Percentiles rank a stretch among this genome's conserved stretches.
Evolutionary conservation across 208 protist species (phyloP).

Genomic region (Willaertia magna): DNA sequence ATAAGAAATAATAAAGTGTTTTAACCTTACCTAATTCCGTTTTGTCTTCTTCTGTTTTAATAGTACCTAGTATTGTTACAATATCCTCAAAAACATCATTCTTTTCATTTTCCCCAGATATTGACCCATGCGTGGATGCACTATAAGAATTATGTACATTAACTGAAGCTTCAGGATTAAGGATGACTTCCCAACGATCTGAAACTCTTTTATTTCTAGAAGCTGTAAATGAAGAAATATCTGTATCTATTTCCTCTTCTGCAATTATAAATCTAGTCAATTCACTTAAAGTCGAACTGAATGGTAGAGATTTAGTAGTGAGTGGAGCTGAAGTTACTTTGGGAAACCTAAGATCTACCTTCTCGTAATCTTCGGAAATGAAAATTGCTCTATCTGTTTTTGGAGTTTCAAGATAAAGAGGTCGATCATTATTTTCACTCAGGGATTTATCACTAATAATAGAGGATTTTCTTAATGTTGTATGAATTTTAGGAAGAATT

Average conservation of each 20-base stretch:
- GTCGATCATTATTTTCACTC: too few relatives aligned
- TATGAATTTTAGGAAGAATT: too few relatives aligned
- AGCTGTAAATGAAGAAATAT: neutral
- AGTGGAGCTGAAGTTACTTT: neutral
- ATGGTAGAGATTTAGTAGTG: neutral
- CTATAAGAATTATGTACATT: neutral
- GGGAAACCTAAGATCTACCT: neutral
- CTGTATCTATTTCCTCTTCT: neutral
- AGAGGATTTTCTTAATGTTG: too few relatives aligned
- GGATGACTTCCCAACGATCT: neutral
- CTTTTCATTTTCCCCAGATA: neutral
- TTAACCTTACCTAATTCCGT: neutral
- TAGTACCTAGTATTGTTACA: neutral
- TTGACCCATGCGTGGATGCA: too few relatives aligned
- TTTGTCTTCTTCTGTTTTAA: neutral
- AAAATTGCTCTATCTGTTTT: neutral
- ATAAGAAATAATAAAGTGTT: too few relatives aligned
- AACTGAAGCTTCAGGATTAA: too few relatives aligned
- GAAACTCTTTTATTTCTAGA: neutral
- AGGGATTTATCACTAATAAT: too few relatives aligned
- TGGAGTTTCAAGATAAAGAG: neutral
- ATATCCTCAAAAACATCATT: neutral
- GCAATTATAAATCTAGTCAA: neutral
- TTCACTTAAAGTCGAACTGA: neutral
- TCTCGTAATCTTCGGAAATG: neutral